Conservation (phyloP, 2,329 filamentous ascomycete species). For the Diplodia sapinea region DNA sequence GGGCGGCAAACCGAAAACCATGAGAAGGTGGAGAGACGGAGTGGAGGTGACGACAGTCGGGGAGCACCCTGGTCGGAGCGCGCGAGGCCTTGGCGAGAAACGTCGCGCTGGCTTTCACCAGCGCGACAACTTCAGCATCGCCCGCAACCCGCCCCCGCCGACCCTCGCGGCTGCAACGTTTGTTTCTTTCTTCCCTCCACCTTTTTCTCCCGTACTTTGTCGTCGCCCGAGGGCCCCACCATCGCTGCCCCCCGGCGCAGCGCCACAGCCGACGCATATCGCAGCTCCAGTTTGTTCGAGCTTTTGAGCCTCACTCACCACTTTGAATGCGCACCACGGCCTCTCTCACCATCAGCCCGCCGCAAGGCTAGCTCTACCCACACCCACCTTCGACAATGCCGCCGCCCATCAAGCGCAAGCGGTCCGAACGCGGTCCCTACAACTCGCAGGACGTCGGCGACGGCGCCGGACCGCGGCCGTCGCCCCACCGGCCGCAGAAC, state of each 20-base stretch:
- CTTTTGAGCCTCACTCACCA: slow-evolving; percentile 8
- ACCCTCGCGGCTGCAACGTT: slow-evolving; percentile 26
- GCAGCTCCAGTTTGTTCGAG: slow-evolving; percentile 27
- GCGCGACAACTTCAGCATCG: slow-evolving; percentile 25
- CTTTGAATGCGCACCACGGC: slow-evolving; percentile 28
- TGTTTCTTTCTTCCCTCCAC: slow-evolving; percentile 32
- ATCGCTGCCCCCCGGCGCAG: slow-evolving; percentile 8
- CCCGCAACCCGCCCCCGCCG: slow-evolving; percentile 10
- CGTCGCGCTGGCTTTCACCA: slow-evolving; percentile 28
- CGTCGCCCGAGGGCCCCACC: slow-evolving; percentile 20
- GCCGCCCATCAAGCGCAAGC: slow-evolving; percentile 63
- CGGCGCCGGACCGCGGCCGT: slow-evolving; percentile 50
- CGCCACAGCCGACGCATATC: slow-evolving; percentile 7
- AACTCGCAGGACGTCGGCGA: slow-evolving; percentile 47
- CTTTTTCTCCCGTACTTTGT: slow-evolving; percentile 42
- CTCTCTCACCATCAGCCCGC: slow-evolving; percentile 23
- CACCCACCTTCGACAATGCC: slow-evolving; percentile 50
- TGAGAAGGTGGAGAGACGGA: background rate
- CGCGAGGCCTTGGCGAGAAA: slow-evolving; percentile 20
- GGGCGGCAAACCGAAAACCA: background rate
- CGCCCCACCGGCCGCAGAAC: slow-evolving; percentile 58
- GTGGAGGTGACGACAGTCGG: slow-evolving; percentile 20
- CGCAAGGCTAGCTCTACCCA: slow-evolving; percentile 23
- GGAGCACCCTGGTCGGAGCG: background rate
- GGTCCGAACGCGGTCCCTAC: slow-evolving; percentile 48